Evolutionary conservation across 352 stramenopile genomes (phyloP), one percentile per base, ranked within the genome.

Genomic region (Globisporangium abappressorium): DNA sequence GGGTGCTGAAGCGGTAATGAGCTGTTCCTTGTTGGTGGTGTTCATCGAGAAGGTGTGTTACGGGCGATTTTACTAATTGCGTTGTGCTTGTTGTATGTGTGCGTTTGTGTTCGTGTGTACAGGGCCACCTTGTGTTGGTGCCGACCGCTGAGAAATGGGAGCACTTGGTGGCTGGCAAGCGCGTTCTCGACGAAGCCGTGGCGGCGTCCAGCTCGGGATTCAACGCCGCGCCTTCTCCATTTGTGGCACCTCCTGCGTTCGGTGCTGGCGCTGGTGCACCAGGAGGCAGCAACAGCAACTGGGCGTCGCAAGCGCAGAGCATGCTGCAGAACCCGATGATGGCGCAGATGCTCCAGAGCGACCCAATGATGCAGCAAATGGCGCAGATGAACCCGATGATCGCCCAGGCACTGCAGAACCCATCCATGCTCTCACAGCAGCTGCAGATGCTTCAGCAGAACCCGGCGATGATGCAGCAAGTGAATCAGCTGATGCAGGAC

Each of bases 301-400:
- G 85, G 75, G 78, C 80, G 0, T 69, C 82, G 2, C 84, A 93
- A 54, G 77, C 81, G 26, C 81, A 87, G 68, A 65, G 69, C n/a
- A 77, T 92, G 83, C 58, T 92, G 62, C 81, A 92, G 67, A 93
- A 94, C 66, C 86, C 86, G 14, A 80, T 82, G 57, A 89, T 92
- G 73, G 64, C 81, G 58, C 83, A 92, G 57, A 81, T 81, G 60
- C 75, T 94, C 70, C 65, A 79, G 66, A 90, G 60, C 61, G 79
- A 91, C 72, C 83, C 85, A 30, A 87, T 84, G 75, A 78, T 95
- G 66, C 87, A 92, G 74, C 87, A 93, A 81, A 85, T 94, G 81
- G 80, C 81, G 24, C 82, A 90, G 57, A 64, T 75, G 47, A 95
- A 94, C 62, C 87, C 87, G 6, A 90, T 94, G 84, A 68, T 93